A percentile compares a stretch with the other conserved stretches of the same genome.
Conservation (phyloP, 805 yeast genomes). For the Suhomyces sp. region DNA sequence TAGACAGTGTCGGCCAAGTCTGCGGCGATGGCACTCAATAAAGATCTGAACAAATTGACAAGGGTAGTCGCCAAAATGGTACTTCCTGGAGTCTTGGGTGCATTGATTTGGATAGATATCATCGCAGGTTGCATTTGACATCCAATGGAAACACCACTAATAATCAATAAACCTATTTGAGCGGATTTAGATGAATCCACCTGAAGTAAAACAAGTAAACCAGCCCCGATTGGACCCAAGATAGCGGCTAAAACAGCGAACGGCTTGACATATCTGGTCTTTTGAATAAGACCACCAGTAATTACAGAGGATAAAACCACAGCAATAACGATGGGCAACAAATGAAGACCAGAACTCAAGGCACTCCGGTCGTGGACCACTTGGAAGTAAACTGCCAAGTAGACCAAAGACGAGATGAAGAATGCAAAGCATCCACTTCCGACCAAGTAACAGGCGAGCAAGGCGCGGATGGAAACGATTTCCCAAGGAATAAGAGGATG, state of each 20-base stretch:
- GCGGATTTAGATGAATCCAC: slow-evolving; percentile 33
- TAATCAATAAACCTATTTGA: slow-evolving; percentile 46
- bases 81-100: slow-evolving; percentile 52
- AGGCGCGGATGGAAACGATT: slow-evolving; percentile 13
- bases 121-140: slow-evolving; percentile 45
- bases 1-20: slow-evolving; percentile 44
- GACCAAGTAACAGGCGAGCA: slow-evolving; percentile 14
- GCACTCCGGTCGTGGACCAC: slow-evolving; percentile 42
- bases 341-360: slow-evolving; percentile 45
- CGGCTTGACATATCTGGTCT: slow-evolving; percentile 42
- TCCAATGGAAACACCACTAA: slow-evolving; percentile 51
- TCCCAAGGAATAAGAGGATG: slow-evolving; percentile 19
- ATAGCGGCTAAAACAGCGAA: slow-evolving; percentile 34
- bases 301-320: slow-evolving; percentile 36
- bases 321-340: slow-evolving; percentile 44
- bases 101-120: slow-evolving; percentile 46
- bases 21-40: slow-evolving; percentile 48
- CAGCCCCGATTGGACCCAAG: slow-evolving; percentile 44
- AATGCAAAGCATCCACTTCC: slow-evolving; percentile 17
- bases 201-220: slow-evolving; percentile 42
- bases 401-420: slow-evolving; percentile 23
- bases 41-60: slow-evolving; percentile 42
- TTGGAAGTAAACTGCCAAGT: slow-evolving; percentile 50
- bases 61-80: slow-evolving; percentile 48
- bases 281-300: slow-evolving; percentile 39